Percentiles rank a stretch among this genome's conserved stretches.
These are phyloP conservation scores for Calonectria pauciramosa DNA, from an alignment of 2,329 filamentous ascomycete genomes.

Conservation along the genomic window DNA sequence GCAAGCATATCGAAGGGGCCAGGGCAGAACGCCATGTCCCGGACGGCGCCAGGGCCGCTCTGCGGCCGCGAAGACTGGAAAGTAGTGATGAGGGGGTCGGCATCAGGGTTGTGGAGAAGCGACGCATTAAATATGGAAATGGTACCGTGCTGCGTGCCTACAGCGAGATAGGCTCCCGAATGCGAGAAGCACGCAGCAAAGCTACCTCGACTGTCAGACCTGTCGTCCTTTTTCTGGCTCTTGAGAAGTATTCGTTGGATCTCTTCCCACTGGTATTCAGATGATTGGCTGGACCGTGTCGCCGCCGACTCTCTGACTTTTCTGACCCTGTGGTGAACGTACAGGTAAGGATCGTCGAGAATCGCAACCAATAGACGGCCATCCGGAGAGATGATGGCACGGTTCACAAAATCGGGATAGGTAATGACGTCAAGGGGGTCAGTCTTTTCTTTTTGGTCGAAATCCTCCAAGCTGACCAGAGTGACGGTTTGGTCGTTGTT, in stretches of 20 bases:
- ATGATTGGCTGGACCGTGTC: constrained; percentile 42
- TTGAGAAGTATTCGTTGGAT: constrained; percentile 68
- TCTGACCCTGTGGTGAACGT: constrained; percentile 77
- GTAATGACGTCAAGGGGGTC: constrained; percentile 78
- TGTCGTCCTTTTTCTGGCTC: constrained; percentile 68
- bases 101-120: constrained; percentile 58
- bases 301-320: constrained; percentile 49
- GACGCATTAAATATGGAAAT: constrained; percentile 80
- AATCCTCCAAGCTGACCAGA: constrained; percentile 81
- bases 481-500: constrained; percentile 95
- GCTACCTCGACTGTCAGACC: constrained; percentile 73
- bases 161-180: constrained; percentile 78
- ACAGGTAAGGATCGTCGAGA: constrained; percentile 88
- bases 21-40: constrained; percentile 93
- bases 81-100: constrained; percentile 77
- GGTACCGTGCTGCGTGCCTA: constrained; percentile 84
- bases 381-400: constrained; percentile 93
- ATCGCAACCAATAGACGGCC: constrained; percentile 85
- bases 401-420: constrained; percentile 90
- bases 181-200: constrained; percentile 85
- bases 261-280: constrained; percentile 64
- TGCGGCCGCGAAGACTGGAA: constrained; percentile 84
- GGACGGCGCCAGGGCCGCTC: constrained; percentile 81
- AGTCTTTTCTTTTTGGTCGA: constrained; percentile 57
- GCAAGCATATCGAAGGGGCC: constrained; percentile 91